phyloP scores from a whole-genome alignment of 441 rosid species.

The Kokia cookei region DNA sequence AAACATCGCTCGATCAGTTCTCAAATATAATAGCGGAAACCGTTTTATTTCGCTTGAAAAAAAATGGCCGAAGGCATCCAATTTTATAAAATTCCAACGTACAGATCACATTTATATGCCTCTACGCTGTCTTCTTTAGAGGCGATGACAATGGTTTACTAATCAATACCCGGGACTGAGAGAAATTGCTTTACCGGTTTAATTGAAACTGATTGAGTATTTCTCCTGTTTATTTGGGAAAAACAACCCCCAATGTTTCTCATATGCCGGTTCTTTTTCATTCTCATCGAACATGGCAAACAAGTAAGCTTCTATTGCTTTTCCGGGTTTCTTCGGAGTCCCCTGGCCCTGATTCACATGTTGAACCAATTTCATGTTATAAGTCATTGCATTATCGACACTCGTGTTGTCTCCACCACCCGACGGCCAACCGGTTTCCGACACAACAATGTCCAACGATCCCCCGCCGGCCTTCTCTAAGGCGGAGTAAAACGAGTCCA shows the following conservation, averaged over 20 bases:
- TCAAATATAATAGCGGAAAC: not conserved
- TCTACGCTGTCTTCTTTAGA: not conserved
- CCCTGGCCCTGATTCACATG: conserved; percentile 10
- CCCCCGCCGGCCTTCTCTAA: too few species aligned
- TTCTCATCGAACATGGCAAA: conserved; percentile 63
- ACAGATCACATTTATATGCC: not conserved
- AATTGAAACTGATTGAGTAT: not conserved
- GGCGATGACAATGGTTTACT: not conserved
- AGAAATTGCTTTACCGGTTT: not conserved
- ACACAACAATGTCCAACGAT: conserved; percentile 9
- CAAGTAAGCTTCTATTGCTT: conserved; percentile 44
- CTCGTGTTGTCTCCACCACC: not conserved
- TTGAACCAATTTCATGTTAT: not conserved
- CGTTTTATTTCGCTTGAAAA: not conserved
- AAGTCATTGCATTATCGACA: conserved; percentile 1
- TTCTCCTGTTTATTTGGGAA: not conserved
- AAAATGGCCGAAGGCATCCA: not conserved
- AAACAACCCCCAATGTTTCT: conserved; percentile 12
- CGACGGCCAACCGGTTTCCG: conserved; percentile 9
- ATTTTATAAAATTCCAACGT: not conserved
- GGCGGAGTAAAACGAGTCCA: conserved; percentile 7
- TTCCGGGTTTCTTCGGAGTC: conserved; percentile 13
- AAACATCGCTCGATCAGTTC: too few species aligned
- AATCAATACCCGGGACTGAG: not conserved
- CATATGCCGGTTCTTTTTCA: conserved; percentile 21